Percentiles rank a stretch among this genome's conserved stretches.
Conservation (phyloP, 306 rosid species). For the Hylodesmum podocarpum region DNA sequence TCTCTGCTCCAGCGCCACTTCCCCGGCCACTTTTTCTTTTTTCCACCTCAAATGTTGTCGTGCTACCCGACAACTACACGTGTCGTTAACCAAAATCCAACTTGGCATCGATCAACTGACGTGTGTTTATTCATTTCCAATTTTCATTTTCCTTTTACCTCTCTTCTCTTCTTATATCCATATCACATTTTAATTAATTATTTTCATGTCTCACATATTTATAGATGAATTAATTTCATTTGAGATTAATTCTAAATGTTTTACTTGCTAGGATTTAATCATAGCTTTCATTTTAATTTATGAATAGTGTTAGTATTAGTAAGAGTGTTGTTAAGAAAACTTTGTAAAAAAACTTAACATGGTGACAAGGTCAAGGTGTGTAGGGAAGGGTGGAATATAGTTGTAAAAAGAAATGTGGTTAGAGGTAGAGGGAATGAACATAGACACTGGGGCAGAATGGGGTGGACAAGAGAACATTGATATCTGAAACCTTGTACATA, state of each 20-base stretch:
- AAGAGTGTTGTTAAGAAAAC: too few species aligned
- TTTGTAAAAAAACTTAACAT: too few species aligned
- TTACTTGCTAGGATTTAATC: too few species aligned
- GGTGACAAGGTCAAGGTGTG: too few species aligned
- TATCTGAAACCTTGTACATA: constrained; percentile 41
- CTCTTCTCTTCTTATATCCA: background rate
- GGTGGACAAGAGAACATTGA: constrained; percentile 49
- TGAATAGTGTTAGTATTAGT: too few species aligned
- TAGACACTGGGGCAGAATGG: constrained; percentile 25
- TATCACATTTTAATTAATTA: too few species aligned
- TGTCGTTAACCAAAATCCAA: constrained; percentile 29
- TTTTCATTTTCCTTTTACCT: background rate
- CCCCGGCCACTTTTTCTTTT: background rate
- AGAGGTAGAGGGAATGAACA: constrained; percentile 34
- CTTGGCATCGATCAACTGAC: constrained; percentile 9
- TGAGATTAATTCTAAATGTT: too few species aligned
- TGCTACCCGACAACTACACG: constrained; percentile 58
- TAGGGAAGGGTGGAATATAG: too few species aligned
- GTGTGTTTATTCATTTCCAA: background rate
- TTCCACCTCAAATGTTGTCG: constrained; percentile 37
- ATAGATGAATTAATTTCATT: too few species aligned
- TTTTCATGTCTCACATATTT: too few species aligned
- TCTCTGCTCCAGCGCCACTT: constrained; percentile 19
- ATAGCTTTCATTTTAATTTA: too few species aligned
- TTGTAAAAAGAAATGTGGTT: too few species aligned